phyloP scores from a whole-genome alignment of 331 rosid genomes.

The Cucumis variabilis region DNA sequence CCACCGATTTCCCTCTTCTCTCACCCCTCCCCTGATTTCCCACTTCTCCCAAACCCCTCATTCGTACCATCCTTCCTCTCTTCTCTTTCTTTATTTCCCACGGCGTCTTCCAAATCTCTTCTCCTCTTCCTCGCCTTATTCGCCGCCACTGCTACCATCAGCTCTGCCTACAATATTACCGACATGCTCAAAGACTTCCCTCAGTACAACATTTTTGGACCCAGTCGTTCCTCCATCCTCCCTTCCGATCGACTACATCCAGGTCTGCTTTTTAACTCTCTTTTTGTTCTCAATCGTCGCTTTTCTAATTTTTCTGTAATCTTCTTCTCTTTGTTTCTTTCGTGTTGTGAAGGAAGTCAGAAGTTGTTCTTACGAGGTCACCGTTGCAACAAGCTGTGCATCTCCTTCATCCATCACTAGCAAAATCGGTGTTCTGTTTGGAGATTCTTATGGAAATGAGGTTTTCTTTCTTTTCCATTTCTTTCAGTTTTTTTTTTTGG shows the following conservation, averaged over 20 bases:
- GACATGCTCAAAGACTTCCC: no score
- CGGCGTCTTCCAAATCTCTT: no score
- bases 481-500: neutral
- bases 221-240: slow-evolving; percentile 50
- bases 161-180: no score
- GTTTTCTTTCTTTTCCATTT: slow-evolving; percentile 33
- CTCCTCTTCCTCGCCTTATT: no score
- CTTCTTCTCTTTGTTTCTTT: neutral
- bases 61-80: no score
- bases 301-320: neutral
- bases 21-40: no score
- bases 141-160: no score
- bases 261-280: slow-evolving; percentile 37
- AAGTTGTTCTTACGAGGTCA: slow-evolving; percentile 58
- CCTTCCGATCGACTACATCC: slow-evolving; percentile 64
- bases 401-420: slow-evolving; percentile 60
- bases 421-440: slow-evolving; percentile 69
- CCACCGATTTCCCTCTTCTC: no score
- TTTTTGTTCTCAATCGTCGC: neutral
- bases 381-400: slow-evolving; percentile 66
- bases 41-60: no score
- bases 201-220: slow-evolving; percentile 8
- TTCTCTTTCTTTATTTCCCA: no score
- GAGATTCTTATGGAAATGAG: slow-evolving; percentile 84
- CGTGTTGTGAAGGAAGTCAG: slow-evolving; percentile 38